Conservation (phyloP, 805 yeast species). For the Maudiozyma pseudohumilis region DNA sequence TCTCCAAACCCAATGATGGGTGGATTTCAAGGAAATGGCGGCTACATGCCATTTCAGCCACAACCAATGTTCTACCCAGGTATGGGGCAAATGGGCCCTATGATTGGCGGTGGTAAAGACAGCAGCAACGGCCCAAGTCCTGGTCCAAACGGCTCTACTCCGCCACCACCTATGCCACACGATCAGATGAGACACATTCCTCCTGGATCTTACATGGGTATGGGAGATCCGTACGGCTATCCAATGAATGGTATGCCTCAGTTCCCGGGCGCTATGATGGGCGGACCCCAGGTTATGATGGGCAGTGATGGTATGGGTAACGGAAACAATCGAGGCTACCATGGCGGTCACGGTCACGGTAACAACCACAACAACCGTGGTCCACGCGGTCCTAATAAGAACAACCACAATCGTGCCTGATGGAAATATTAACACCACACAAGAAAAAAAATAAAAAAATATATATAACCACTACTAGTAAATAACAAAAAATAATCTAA, state of each 20-base stretch:
- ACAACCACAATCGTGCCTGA: too few species aligned
- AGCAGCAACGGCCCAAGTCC: constrained; percentile 6
- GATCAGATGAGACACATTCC: neutral
- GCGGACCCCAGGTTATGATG: constrained; percentile 3
- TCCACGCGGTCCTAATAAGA: too few species aligned
- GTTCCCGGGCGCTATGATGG: constrained; percentile 20
- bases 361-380: constrained; percentile 1
- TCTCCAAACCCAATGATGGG: constrained; percentile 22
- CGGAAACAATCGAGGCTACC: constrained; percentile 11
- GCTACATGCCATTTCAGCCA: constrained; percentile 29
- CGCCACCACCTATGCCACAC: constrained; percentile 3
- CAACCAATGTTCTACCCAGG: constrained; percentile 28
- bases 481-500: too few species aligned
- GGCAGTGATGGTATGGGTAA: constrained; percentile 9
- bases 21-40: constrained; percentile 17
- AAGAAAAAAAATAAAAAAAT: too few species aligned
- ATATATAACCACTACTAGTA: too few species aligned
- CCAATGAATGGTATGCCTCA: constrained; percentile 18
- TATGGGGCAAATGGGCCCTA: constrained; percentile 26
- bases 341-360: constrained; percentile 4
- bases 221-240: constrained; percentile 22
- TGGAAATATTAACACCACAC: too few species aligned
- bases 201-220: constrained; percentile 16
- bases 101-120: constrained; percentile 14
- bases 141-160: constrained; percentile 19